Conservation (phyloP, 306 rosid species). For the Vicia sativa region DNA sequence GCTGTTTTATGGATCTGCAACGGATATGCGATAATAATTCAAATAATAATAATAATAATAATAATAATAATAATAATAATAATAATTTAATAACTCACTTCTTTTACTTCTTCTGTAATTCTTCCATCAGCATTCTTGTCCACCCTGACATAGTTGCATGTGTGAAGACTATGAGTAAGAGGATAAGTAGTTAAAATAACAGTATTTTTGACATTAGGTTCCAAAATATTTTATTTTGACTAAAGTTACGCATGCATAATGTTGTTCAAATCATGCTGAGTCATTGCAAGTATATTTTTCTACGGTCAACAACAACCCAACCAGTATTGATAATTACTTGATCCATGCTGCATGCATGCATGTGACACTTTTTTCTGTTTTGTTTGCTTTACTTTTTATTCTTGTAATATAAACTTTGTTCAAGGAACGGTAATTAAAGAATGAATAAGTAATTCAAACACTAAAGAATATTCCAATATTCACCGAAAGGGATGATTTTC, state of each 20-base stretch:
- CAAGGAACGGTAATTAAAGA: not conserved
- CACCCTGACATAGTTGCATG: conserved; percentile 59
- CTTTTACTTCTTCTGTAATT: conserved; percentile 77
- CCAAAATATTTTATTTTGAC: conserved; percentile 13
- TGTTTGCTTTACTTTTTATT: not conserved
- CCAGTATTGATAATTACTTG: not conserved
- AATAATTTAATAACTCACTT: conserved; percentile 48
- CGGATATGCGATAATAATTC: not conserved
- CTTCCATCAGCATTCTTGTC: conserved; percentile 92
- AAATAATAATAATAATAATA: not conserved
- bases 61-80: too few relatives aligned
- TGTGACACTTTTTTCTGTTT: not conserved
- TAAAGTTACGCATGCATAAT: not conserved
- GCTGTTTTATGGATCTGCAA: too few relatives aligned
- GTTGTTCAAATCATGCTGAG: conserved; percentile 27
- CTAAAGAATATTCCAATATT: not conserved
- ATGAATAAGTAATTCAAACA: conserved; percentile 15
- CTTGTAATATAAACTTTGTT: not conserved
- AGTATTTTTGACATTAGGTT: not conserved
- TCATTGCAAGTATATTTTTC: not conserved
- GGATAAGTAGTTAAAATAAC: not conserved
- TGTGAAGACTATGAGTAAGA: conserved; percentile 4
- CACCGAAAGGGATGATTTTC: not conserved
- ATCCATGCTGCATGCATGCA: not conserved
- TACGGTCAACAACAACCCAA: conserved; percentile 26